Percentiles rank a stretch among this genome's conserved stretches.
phyloP scores from a whole-genome alignment of 2,329 filamentous ascomycete species.

The Ascochyta pisi region DNA sequence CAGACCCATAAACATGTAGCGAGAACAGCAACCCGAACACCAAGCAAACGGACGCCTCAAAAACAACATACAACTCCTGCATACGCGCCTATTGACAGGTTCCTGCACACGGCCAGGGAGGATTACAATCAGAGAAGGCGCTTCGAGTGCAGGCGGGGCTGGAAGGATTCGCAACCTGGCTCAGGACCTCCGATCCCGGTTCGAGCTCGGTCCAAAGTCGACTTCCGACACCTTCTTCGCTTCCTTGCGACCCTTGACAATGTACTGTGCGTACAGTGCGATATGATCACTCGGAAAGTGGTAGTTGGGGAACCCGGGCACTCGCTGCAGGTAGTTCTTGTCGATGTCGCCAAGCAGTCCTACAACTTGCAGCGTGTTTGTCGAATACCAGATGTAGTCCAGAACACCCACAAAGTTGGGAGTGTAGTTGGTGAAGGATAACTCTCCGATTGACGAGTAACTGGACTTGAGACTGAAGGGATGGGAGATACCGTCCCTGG shows the following conservation, averaged over 20 bases:
- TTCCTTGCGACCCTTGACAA: slow-evolving; percentile 86
- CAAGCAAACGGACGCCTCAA: slow-evolving; percentile 46
- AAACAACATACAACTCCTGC: slow-evolving; percentile 35
- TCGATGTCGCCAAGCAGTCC: slow-evolving; percentile 87
- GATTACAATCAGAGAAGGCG: slow-evolving; percentile 26
- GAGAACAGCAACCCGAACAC: slow-evolving; percentile 41
- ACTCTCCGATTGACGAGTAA: slow-evolving; percentile 82
- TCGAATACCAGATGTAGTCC: slow-evolving; percentile 98
- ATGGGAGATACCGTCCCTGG: slow-evolving; percentile 88
- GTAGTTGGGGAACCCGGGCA: slow-evolving; percentile 91
- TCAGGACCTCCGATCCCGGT: slow-evolving; percentile 39
- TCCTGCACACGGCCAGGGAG: slow-evolving; percentile 25
- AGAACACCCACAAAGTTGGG: slow-evolving; percentile 91
- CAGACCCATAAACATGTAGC: slow-evolving; percentile 33
- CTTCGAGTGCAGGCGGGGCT: slow-evolving; percentile 6
- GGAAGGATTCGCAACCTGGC: slow-evolving; percentile 11
- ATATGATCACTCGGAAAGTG: slow-evolving; percentile 95
- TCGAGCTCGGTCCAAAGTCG: slow-evolving; percentile 47
- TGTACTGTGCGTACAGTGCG: slow-evolving; percentile 86
- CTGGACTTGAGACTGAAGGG: slow-evolving; percentile 93
- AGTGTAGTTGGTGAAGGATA: slow-evolving; percentile 96
- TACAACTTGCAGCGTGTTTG: slow-evolving; percentile 84
- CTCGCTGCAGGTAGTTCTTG: slow-evolving; percentile 79
- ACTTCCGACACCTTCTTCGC: slow-evolving; percentile 55
- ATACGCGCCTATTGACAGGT: slow-evolving; percentile 42